Percentiles rank a stretch among this genome's conserved stretches.
Conservation (phyloP, 176 grass and related monocot genomes). For the Leersia perrieri region DNA sequence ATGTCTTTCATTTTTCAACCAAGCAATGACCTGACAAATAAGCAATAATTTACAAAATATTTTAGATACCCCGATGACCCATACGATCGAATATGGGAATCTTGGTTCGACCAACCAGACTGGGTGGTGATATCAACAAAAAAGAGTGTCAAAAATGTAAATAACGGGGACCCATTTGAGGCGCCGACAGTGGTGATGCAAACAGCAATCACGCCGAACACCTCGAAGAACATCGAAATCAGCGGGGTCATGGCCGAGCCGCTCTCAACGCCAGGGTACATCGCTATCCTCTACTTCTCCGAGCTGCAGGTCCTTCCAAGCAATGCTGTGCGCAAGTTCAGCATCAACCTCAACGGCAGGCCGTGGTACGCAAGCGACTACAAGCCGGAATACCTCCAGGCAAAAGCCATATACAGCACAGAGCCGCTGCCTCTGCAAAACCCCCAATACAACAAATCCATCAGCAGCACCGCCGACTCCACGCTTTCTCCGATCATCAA, state of each 20-base stretch:
- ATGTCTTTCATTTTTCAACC: background rate
- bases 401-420: background rate
- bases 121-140: conserved; percentile 23
- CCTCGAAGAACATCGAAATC: conserved; percentile 31
- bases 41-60: too few relatives aligned
- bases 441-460: background rate
- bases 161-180: background rate
- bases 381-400: conserved; percentile 9
- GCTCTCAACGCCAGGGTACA: background rate
- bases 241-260: background rate
- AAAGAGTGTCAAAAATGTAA: background rate
- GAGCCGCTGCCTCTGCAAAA: background rate
- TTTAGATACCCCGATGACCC: conserved; percentile 51
- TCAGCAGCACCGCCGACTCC: conserved; percentile 39
- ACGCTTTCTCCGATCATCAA: conserved; percentile 60
- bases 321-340: conserved; percentile 31
- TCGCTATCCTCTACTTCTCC: conserved; percentile 12
- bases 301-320: conserved; percentile 27
- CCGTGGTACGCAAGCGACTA: background rate
- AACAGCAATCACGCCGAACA: conserved; percentile 40
- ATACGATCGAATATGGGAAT: conserved; percentile 19
- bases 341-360: background rate
- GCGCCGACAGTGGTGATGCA: conserved; percentile 42
- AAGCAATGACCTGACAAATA: too few relatives aligned
- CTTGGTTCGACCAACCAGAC: background rate